A percentile compares a stretch with the other conserved stretches of the same genome.
Conservation (phyloP, 352 stramenopile species). For the Globisporangium megalacanthum region DNA sequence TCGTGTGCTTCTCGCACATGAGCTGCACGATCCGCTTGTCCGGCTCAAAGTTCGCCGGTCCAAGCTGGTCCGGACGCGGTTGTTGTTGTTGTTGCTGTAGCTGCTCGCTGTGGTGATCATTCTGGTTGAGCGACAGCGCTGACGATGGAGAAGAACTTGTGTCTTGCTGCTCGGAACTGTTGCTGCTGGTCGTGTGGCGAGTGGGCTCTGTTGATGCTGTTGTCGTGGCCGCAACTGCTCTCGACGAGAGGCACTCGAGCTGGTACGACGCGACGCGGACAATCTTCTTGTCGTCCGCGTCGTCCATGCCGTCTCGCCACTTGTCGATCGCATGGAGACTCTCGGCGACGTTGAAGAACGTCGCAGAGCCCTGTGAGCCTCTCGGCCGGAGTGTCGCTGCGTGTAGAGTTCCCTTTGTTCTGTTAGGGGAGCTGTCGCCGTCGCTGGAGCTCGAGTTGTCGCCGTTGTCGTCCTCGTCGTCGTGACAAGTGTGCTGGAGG, state of each 20-base stretch:
- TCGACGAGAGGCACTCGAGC: slow-evolving; percentile 23
- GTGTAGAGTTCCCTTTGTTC: not conserved
- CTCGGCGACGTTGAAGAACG: slow-evolving; percentile 72
- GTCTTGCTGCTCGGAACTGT: not conserved
- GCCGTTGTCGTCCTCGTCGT: not conserved
- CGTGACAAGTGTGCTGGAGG: slow-evolving; percentile 16
- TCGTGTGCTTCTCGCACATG: slow-evolving; percentile 41
- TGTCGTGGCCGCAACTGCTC: not conserved
- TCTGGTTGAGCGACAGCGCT: not conserved
- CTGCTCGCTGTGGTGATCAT: not conserved
- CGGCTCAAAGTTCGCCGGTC: slow-evolving; percentile 34
- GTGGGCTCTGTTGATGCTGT: not conserved
- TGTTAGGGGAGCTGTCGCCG: slow-evolving; percentile 15
- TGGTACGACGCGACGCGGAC: slow-evolving; percentile 27
- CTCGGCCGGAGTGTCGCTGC: slow-evolving; percentile 16
- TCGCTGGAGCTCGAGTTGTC: slow-evolving; percentile 38
- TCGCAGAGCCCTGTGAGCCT: slow-evolving; percentile 7
- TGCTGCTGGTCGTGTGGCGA: not conserved
- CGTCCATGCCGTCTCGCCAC: slow-evolving; percentile 65
- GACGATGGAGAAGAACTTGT: not conserved
- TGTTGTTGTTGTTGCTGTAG: slow-evolving; percentile 13
- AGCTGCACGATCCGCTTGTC: slow-evolving; percentile 46
- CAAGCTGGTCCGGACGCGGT: slow-evolving; percentile 15
- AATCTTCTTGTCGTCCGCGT: slow-evolving; percentile 30
- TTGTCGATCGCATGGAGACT: slow-evolving; percentile 69